Evolutionary conservation across 1,284 basidiomycete species (phyloP).

Genomic region (Sporisorium graminicola): DNA sequence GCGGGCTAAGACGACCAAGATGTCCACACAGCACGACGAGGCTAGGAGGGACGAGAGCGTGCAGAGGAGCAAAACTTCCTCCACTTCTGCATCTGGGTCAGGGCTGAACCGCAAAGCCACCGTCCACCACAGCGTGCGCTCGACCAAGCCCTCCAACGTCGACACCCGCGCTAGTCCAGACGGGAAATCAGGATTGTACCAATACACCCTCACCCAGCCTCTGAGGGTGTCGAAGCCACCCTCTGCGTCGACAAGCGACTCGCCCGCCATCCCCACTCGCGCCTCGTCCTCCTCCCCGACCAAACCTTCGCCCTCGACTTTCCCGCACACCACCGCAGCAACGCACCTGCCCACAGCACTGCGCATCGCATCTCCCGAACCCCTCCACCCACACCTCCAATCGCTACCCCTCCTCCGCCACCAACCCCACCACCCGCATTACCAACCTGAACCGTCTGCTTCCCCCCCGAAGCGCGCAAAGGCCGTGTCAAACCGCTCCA

Average conservation of each 20-base stretch:
- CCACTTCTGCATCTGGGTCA: slow-evolving; percentile 1
- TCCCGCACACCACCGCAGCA: not conserved
- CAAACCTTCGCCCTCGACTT: slow-evolving; percentile 1
- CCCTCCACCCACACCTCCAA: not conserved
- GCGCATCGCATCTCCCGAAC: slow-evolving; percentile 25
- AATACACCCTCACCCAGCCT: slow-evolving; percentile 16
- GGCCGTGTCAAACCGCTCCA: slow-evolving; percentile 30
- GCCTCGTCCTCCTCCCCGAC: slow-evolving; percentile 16
- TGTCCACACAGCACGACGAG: not conserved
- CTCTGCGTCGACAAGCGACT: not conserved
- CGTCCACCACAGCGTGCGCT: slow-evolving; percentile 10
- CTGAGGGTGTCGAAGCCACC: slow-evolving; percentile 13
- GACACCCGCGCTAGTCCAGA: too few relatives aligned
- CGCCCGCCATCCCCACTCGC: slow-evolving; percentile 16
- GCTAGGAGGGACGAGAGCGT: not conserved
- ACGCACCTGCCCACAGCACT: slow-evolving; percentile 20
- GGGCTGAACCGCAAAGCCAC: slow-evolving; percentile 24
- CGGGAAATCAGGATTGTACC: not conserved
- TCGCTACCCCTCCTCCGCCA: not conserved
- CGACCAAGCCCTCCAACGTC: not conserved
- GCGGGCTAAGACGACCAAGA: slow-evolving; percentile 35
- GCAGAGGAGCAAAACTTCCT: slow-evolving; percentile 32
- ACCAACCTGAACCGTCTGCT: not conserved
- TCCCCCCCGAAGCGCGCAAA: slow-evolving; percentile 23
- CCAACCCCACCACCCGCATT: slow-evolving; percentile 5